Percentiles rank a stretch among this genome's conserved stretches.
Conservation (phyloP, 2,329 filamentous ascomycete genomes). For the Tetracladium maxilliforme region DNA sequence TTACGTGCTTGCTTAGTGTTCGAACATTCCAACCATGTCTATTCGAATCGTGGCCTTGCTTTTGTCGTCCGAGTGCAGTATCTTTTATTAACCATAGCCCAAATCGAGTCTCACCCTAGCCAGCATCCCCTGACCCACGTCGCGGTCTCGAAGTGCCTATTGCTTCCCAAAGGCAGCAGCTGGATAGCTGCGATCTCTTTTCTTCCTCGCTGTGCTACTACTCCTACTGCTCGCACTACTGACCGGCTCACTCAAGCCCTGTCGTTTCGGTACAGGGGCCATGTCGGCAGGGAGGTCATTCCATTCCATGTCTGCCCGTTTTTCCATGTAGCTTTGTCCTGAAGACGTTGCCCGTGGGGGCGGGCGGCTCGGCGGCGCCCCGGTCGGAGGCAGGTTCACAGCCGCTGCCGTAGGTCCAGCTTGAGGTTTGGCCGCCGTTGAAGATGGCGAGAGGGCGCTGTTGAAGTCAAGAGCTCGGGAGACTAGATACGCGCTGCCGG, state of each 20-base stretch:
- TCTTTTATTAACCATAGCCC: too few species aligned
- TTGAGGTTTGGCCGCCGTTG: background rate
- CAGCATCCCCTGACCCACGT: too few species aligned
- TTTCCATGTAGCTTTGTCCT: conserved; percentile 31
- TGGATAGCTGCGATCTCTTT: conserved; percentile 46
- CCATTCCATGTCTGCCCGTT: conserved; percentile 48
- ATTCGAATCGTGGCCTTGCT: too few species aligned
- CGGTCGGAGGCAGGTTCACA: background rate
- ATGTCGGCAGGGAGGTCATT: conserved; percentile 51
- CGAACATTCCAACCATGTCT: too few species aligned
- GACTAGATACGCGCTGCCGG: conserved; percentile 42
- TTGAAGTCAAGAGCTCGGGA: conserved; percentile 7
- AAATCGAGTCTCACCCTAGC: too few species aligned
- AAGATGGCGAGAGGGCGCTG: background rate
- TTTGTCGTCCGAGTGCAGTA: too few species aligned
- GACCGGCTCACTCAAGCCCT: conserved; percentile 17
- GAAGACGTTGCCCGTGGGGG: conserved; percentile 5
- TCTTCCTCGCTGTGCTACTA: conserved; percentile 30
- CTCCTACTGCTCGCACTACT: conserved; percentile 34
- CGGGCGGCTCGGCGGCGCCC: conserved; percentile 1
- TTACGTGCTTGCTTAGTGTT: too few species aligned
- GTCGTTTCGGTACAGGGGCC: conserved; percentile 11
- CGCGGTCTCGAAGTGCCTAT: too few species aligned
- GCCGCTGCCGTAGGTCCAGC: background rate
- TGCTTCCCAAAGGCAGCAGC: conserved; percentile 47